phyloP scores from a whole-genome alignment of 1,284 basidiomycete genomes.

The Anthracocystis panici-leucophaei region DNA sequence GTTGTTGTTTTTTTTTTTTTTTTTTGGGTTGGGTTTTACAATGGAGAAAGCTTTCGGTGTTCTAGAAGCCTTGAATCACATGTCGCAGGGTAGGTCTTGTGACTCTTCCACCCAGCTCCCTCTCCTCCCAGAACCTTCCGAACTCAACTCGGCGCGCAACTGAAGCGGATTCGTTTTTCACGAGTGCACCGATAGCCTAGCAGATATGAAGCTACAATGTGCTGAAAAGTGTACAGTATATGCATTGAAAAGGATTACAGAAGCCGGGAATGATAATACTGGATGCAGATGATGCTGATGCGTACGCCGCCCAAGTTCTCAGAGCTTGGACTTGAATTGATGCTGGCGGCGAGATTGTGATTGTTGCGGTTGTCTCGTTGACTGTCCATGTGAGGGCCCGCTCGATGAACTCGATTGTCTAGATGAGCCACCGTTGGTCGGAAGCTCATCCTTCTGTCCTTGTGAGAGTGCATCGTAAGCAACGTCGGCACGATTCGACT shows the following conservation, averaged over 20 bases:
- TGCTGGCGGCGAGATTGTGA: slow-evolving; percentile 8
- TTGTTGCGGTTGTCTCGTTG: background rate
- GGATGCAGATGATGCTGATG: slow-evolving; percentile 4
- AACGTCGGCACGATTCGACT: slow-evolving; percentile 28
- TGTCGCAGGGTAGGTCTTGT: background rate
- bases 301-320: background rate
- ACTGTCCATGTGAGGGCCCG: slow-evolving; percentile 11
- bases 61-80: background rate
- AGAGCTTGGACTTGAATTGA: slow-evolving; percentile 25
- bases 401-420: background rate
- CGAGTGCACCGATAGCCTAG: too few species aligned
- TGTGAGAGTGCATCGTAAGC: slow-evolving; percentile 22
- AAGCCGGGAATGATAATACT: background rate
- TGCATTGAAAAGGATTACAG: background rate
- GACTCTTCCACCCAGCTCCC: too few species aligned
- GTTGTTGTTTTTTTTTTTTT: too few species aligned
- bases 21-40: background rate
- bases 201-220: too few species aligned
- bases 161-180: too few species aligned
- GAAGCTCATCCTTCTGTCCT: slow-evolving; percentile 13
- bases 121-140: too few species aligned
- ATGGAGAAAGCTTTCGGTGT: background rate
- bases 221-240: too few species aligned
- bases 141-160: too few species aligned
- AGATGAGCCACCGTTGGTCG: background rate